These are phyloP conservation scores for Aspergillus steynii DNA, from an alignment of 495 filamentous ascomycete genomes.

Conservation along the genomic window DNA sequence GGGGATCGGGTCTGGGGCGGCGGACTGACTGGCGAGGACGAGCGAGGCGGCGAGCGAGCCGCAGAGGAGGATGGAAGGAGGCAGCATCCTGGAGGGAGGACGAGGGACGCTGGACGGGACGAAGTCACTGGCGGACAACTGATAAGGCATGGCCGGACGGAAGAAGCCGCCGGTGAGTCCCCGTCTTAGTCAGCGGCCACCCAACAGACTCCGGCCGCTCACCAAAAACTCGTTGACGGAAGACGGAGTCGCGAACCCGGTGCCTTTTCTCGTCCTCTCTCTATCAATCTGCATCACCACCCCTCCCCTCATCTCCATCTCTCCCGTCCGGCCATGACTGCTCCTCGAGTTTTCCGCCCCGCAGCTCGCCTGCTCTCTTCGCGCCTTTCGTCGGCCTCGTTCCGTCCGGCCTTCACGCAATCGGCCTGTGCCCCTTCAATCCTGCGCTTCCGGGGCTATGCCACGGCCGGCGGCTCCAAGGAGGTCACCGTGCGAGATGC, in stretches of 20 bases:
- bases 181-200: slow-evolving; percentile 35
- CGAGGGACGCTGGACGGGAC: background rate
- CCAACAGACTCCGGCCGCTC: slow-evolving; percentile 39
- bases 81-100: background rate
- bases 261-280: slow-evolving; percentile 6
- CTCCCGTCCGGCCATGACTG: slow-evolving; percentile 51
- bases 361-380: slow-evolving; percentile 73
- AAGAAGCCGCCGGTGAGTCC: slow-evolving; percentile 44
- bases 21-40: slow-evolving; percentile 60
- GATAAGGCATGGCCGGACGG: slow-evolving; percentile 20
- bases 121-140: background rate
- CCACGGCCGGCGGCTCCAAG: slow-evolving; percentile 65
- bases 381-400: slow-evolving; percentile 51
- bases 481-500: slow-evolving; percentile 97
- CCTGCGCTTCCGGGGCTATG: slow-evolving; percentile 46
- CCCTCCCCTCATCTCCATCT: slow-evolving; percentile 21
- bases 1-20: slow-evolving; percentile 72
- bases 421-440: slow-evolving; percentile 48
- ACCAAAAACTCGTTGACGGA: slow-evolving; percentile 23
- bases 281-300: slow-evolving; percentile 22
- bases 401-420: slow-evolving; percentile 54
- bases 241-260: slow-evolving; percentile 9
- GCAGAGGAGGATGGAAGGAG: background rate
- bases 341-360: slow-evolving; percentile 78
- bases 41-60: slow-evolving; percentile 28